A percentile compares a stretch with the other conserved stretches of the same genome.
Evolutionary conservation across 768 basidiomycete species (phyloP).

Genomic region (Rickenella mellea): DNA sequence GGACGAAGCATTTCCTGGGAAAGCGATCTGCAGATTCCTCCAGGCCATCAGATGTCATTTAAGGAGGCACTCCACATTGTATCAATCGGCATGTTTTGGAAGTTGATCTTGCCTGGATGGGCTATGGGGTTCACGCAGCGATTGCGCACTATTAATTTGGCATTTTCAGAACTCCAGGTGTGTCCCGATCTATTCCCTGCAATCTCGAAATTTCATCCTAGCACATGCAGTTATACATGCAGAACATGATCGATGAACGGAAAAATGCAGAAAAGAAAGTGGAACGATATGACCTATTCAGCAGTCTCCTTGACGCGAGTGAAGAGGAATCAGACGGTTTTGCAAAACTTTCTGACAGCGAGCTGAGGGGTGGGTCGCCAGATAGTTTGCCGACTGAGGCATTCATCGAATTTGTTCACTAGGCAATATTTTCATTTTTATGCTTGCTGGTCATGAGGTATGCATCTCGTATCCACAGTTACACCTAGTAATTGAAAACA

Average conservation of each 20-base stretch:
- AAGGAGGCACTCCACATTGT: conserved; percentile 21
- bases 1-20: conserved; percentile 41
- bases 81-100: conserved; percentile 16
- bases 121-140: conserved; percentile 13
- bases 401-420: background rate
- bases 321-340: conserved; percentile 19
- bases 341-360: conserved; percentile 29
- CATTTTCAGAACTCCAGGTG: conserved; percentile 20
- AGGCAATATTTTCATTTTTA: conserved; percentile 21
- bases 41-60: conserved; percentile 29
- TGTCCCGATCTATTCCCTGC: background rate
- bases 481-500: too few relatives aligned
- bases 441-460: conserved; percentile 26
- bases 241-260: conserved; percentile 43
- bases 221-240: conserved; percentile 32
- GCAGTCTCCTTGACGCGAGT: conserved; percentile 41
- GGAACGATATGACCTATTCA: conserved; percentile 42
- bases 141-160: conserved; percentile 12
- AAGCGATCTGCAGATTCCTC: conserved; percentile 28
- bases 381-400: too few relatives aligned
- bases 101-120: conserved; percentile 18
- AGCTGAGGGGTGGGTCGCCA: conserved; percentile 35
- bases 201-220: too few relatives aligned
- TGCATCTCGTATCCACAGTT: background rate
- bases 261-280: conserved; percentile 23